Percentiles rank a stretch among this genome's conserved stretches.
Conservation (phyloP, 345 rosid genomes). For the Corchorus capsularis region DNA sequence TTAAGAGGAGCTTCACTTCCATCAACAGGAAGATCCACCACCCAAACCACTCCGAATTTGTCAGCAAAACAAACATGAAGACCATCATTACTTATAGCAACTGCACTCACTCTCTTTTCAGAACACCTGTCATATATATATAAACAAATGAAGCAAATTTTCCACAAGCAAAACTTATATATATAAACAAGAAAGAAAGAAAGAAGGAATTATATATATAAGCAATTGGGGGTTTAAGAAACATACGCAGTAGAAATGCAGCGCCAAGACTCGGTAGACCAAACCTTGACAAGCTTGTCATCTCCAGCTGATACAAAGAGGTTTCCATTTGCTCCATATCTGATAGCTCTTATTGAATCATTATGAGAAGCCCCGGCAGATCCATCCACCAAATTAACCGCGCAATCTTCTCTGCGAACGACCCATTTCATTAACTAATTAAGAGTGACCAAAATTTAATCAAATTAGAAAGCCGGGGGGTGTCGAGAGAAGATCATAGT, state of each 20-base stretch:
- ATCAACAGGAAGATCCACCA: conserved; percentile 54
- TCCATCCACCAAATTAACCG: conserved; percentile 64
- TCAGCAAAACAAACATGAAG: conserved; percentile 81
- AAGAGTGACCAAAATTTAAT: background rate
- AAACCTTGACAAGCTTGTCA: conserved; percentile 87
- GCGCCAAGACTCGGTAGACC: conserved; percentile 80
- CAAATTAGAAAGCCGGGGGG: background rate
- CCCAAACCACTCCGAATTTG: conserved; percentile 98
- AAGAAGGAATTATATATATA: background rate
- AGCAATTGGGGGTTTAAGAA: background rate
- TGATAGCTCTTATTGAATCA: conserved; percentile 85
- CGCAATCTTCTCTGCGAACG: conserved; percentile 46
- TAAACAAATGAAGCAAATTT: background rate
- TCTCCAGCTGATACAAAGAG: conserved; percentile 89
- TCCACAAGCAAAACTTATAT: background rate
- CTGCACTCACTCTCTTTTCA: conserved; percentile 91
- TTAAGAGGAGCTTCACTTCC: conserved; percentile 35
- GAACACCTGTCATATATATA: conserved; percentile 53
- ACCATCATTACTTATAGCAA: conserved; percentile 70
- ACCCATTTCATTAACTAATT: background rate
- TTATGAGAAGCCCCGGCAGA: conserved; percentile 52
- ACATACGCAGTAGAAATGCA: conserved; percentile 73
- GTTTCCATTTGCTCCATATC: conserved; percentile 64
- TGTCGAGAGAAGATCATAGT: background rate
- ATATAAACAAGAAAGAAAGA: background rate